Conservation (phyloP, 192 early-diverging fungal genomes). For the Linderina pennispora region DNA sequence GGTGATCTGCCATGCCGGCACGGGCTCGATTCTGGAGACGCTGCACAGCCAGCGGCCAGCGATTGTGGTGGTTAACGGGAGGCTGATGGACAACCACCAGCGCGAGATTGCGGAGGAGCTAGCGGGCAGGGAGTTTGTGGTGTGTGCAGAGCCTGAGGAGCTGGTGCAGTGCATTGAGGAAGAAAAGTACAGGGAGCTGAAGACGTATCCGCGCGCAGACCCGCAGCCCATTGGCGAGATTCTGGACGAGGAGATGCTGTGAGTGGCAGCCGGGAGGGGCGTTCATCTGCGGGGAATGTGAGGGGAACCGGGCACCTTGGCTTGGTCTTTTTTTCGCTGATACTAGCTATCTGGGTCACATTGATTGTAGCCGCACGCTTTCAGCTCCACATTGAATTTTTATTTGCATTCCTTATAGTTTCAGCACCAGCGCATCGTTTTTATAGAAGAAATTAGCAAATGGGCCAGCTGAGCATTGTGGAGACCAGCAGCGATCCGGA, state of each 20-base stretch:
- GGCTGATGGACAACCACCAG: constrained; percentile 87
- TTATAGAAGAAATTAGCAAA: not conserved
- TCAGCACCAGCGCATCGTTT: not conserved
- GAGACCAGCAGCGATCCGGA: constrained; percentile 38
- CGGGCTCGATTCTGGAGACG: constrained; percentile 83
- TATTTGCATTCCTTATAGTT: not conserved
- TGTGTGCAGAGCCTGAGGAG: constrained; percentile 13
- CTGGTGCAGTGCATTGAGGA: constrained; percentile 10
- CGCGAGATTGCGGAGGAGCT: constrained; percentile 71
- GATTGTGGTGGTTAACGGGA: constrained; percentile 69
- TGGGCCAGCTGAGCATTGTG: too few relatives aligned
- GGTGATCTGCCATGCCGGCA: constrained; percentile 81
- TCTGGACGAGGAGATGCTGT: constrained; percentile 29
- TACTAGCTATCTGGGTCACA: too few relatives aligned
- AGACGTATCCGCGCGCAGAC: constrained; percentile 31
- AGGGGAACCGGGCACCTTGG: too few relatives aligned
- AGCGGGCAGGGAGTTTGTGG: constrained; percentile 48
- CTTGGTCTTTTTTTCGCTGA: too few relatives aligned
- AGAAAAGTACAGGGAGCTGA: constrained; percentile 8
- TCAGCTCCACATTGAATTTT: not conserved
- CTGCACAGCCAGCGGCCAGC: constrained; percentile 57
- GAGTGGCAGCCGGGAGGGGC: not conserved
- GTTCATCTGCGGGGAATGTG: too few relatives aligned
- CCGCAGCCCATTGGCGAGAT: constrained; percentile 41
- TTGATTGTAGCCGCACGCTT: not conserved